Base-by-base conservation (phyloP, 2,329 filamentous ascomycete species). In the Aspergillus chevalieri region DNA sequence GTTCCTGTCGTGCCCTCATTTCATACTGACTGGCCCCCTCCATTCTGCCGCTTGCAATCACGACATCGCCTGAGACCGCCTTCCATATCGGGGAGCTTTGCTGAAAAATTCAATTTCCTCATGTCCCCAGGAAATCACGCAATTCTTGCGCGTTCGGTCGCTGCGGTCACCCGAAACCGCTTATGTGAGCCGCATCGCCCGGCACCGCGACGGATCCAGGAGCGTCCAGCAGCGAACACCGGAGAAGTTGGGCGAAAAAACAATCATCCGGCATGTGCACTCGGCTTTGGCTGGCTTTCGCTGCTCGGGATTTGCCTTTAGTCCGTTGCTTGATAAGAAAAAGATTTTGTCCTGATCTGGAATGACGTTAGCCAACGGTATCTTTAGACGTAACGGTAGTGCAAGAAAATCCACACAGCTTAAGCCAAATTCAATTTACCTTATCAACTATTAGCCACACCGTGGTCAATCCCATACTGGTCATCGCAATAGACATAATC, bases 41-140 rank as follows among this genome's bases (percentile, higher is more conserved):
- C 44, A 60, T 61, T 62, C 56, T 64, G 59, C 63, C 54, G 52
- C 19, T 36, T 39, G 47, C 54, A 53, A 65, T 63, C 60, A 64
- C 61, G 61, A 61, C 57, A 66, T 65, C 52, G 52, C 30, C 45
- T 43, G 43, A 48, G 51, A 63, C 62, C 62, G 61, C 64, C 60
- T 67, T 47, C 61, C 46, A 6, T 14, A 57, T 59, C 33, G 39
- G 55, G 58, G 17, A 15, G 26, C 38, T 21, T 34, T 56, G 53
- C 57, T 57, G 58, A 63, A 62, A 60, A 60, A 57, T 61, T 58
- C 44, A 55, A 63, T 67, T 56, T 56, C 52, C 56, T 65, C 57
- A 66, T 62, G 56, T 44, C 47, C 50, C 47, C 47, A 48, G 55
- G 52, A 63, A 66, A 71, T 67, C 68, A 71, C 69, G 69, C 69